These are phyloP conservation scores for Claviceps quebecensis DNA, from an alignment of 2,329 filamentous ascomycete species.

Conservation along the genomic window DNA sequence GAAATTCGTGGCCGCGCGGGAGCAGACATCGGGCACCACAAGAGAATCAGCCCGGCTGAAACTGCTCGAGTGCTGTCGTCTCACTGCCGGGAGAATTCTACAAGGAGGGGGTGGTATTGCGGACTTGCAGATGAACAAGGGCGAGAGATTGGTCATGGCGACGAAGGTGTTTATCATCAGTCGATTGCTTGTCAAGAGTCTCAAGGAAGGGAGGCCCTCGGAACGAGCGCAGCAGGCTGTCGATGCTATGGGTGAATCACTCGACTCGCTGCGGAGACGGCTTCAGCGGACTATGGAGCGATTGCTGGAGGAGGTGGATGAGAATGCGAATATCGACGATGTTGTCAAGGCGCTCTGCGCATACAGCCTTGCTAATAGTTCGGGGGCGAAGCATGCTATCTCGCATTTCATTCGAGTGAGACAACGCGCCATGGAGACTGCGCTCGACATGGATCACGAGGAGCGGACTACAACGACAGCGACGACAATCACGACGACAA, in stretches of 20 bases:
- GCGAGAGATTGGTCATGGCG: constrained; percentile 39
- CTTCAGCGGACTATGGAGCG: constrained; percentile 56
- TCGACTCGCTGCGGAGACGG: constrained; percentile 47
- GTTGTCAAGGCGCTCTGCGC: constrained; percentile 66
- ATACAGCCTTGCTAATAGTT: constrained; percentile 69
- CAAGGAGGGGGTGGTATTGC: constrained; percentile 21
- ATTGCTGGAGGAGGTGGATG: constrained; percentile 49
- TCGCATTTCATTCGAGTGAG: constrained; percentile 65
- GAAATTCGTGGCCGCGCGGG: constrained; percentile 23
- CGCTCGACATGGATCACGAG: constrained; percentile 40
- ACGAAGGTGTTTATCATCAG: constrained; percentile 66
- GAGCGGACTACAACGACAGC: constrained; percentile 23
- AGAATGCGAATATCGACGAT: constrained; percentile 30
- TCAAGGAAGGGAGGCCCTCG: constrained; percentile 36
- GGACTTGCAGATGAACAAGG: constrained; percentile 21
- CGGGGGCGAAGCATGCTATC: constrained; percentile 64
- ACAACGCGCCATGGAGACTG: constrained; percentile 49
- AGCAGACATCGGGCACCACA: constrained; percentile 13
- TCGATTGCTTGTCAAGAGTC: constrained; percentile 58
- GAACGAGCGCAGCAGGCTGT: constrained; percentile 26
- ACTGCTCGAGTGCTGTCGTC: constrained; percentile 37
- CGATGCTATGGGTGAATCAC: constrained; percentile 48
- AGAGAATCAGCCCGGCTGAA: constrained; percentile 29
- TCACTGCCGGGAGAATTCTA: constrained; percentile 35
- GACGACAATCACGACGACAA: constrained; percentile 20